Evolutionary conservation across 2,329 filamentous ascomycete species (phyloP).

Genomic region (Colletotrichum plurivorum): DNA sequence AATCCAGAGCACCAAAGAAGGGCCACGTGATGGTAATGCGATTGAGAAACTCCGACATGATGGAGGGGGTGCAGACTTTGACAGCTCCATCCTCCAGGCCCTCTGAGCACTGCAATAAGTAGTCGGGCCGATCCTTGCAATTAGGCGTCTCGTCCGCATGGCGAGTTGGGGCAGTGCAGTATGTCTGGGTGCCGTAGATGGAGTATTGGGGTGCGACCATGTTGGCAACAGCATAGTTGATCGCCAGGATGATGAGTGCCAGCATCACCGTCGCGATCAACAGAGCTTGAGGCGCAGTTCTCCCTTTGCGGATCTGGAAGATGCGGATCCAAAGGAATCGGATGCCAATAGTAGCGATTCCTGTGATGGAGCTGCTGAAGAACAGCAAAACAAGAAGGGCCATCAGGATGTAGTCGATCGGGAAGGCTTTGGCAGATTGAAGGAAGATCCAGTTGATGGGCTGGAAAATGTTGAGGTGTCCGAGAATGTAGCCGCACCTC

Average conservation of each 20-base stretch:
- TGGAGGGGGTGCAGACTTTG: slow-evolving; percentile 89
- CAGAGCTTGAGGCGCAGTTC: slow-evolving; percentile 92
- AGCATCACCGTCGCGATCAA: slow-evolving; percentile 93
- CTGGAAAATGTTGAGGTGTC: slow-evolving; percentile 90
- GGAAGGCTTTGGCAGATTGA: slow-evolving; percentile 85
- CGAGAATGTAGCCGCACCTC: slow-evolving; percentile 92
- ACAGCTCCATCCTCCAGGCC: slow-evolving; percentile 78
- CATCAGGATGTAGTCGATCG: slow-evolving; percentile 93
- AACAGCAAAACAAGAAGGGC: slow-evolving; percentile 87
- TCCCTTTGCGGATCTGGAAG: slow-evolving; percentile 90
- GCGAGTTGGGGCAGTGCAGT: slow-evolving; percentile 79
- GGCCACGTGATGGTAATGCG: slow-evolving; percentile 94
- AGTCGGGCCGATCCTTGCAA: slow-evolving; percentile 78
- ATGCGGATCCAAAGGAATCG: slow-evolving; percentile 96
- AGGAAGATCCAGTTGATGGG: slow-evolving; percentile 93
- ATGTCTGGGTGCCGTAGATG: slow-evolving; percentile 94
- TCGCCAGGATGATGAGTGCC: slow-evolving; percentile 88
- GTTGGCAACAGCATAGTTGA: slow-evolving; percentile 95
- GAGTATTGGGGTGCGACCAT: slow-evolving; percentile 96
- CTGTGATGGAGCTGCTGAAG: slow-evolving; percentile 89
- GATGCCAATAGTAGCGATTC: slow-evolving; percentile 89
- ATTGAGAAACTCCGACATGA: slow-evolving; percentile 94
- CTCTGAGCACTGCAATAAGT: slow-evolving; percentile 88
- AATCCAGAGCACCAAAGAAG: slow-evolving; percentile 92
- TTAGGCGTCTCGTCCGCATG: slow-evolving; percentile 78